Conservation (phyloP, 371 early-diverging fungal genomes). For the Rhizopus delemar region DNA sequence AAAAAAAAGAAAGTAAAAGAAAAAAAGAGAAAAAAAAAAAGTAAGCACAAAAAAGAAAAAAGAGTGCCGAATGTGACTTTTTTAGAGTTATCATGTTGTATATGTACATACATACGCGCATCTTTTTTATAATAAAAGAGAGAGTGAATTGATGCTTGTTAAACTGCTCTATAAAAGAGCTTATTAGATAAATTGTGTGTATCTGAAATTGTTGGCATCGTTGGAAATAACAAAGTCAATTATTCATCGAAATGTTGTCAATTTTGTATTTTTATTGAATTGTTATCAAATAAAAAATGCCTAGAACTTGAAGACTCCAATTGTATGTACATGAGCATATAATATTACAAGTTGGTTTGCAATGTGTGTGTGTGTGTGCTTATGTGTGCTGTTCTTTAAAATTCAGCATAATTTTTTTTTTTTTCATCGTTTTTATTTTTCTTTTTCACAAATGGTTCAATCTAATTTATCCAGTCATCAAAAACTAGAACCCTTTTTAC, state of each 20-base stretch:
- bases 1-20: conserved; percentile 1
- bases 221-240: too few relatives aligned
- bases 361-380: too few relatives aligned
- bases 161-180: too few relatives aligned
- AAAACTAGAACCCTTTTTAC: conserved; percentile 70
- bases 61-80: not conserved
- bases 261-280: too few relatives aligned
- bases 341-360: too few relatives aligned
- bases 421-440: not conserved
- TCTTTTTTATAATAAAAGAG: not conserved
- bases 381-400: too few relatives aligned
- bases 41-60: conserved; percentile 6
- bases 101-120: not conserved
- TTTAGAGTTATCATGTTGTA: not conserved
- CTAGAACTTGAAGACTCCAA: too few relatives aligned
- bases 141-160: not conserved
- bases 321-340: too few relatives aligned
- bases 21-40: conserved; percentile 11
- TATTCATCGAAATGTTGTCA: too few relatives aligned
- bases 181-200: too few relatives aligned
- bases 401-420: not conserved
- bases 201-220: too few relatives aligned
- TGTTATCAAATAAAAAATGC: too few relatives aligned
- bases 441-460: conserved; percentile 16
- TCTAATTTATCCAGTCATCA: conserved; percentile 26